phyloP scores from a whole-genome alignment of 495 filamentous ascomycete genomes.

The Xylaria bambusicola region DNA sequence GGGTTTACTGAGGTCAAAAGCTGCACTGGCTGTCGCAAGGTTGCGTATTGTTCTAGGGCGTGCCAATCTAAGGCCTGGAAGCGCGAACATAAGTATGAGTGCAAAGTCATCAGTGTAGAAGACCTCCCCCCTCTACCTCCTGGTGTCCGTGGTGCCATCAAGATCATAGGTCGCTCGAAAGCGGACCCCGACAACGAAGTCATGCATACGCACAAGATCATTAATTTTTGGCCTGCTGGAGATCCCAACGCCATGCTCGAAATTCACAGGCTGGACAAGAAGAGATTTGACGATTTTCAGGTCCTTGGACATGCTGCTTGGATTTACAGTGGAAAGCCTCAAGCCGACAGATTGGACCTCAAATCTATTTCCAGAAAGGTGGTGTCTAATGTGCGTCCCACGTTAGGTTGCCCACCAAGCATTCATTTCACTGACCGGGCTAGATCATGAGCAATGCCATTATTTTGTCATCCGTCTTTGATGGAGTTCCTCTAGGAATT shows the following conservation, averaged over 20 bases:
- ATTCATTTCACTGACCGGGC: neutral
- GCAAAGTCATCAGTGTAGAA: constrained; percentile 4
- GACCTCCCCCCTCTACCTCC: constrained; percentile 13
- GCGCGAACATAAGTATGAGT: constrained; percentile 18
- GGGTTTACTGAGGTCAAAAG: constrained; percentile 11
- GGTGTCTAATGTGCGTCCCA: constrained; percentile 10
- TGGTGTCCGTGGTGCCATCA: constrained; percentile 7
- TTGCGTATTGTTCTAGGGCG: constrained; percentile 17
- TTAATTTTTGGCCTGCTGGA: constrained; percentile 5
- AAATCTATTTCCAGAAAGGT: constrained; percentile 2
- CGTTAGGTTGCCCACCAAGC: neutral
- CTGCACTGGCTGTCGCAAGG: constrained; percentile 12
- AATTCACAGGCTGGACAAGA: constrained; percentile 9
- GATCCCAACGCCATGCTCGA: constrained; percentile 7
- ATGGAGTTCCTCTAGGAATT: constrained; percentile 4
- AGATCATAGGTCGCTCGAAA: constrained; percentile 11
- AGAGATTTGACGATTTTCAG: constrained; percentile 3
- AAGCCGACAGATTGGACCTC: neutral
- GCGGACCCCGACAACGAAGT: constrained; percentile 1
- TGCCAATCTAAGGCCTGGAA: constrained; percentile 21
- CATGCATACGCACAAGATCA: neutral
- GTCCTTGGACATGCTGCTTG: constrained; percentile 13
- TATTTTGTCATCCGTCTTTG: constrained; percentile 1
- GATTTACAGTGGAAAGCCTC: constrained; percentile 1
- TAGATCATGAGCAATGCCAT: constrained; percentile 16